Evolutionary conservation across 148 eudicot genomes (phyloP).

Genomic region (Nepenthes gracilis): DNA sequence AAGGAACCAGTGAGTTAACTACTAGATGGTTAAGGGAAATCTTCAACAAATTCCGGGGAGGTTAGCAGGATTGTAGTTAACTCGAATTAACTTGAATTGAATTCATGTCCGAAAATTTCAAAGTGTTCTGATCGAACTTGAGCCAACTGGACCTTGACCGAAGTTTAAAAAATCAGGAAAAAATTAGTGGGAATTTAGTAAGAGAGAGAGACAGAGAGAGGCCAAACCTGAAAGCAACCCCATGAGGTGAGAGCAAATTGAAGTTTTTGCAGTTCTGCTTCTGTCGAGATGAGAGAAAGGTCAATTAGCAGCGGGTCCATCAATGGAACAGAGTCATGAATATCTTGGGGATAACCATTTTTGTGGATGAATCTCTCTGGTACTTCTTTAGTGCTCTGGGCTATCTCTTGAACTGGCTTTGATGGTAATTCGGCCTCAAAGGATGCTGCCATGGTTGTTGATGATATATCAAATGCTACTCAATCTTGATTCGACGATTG

Average conservation of each 20-base stretch:
- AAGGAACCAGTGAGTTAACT: too few species aligned
- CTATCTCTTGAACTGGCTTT: slow-evolving; percentile 24
- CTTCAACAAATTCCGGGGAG: too few species aligned
- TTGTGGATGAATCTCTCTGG: slow-evolving; percentile 18
- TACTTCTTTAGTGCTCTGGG: slow-evolving; percentile 5
- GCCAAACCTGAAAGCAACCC: slow-evolving; percentile 27
- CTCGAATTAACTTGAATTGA: too few species aligned
- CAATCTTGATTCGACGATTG: too few species aligned
- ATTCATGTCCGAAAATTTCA: too few species aligned
- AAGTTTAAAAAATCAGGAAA: too few species aligned
- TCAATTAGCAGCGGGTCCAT: slow-evolving; percentile 24
- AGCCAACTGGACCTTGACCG: not conserved
- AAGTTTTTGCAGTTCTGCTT: slow-evolving; percentile 15
- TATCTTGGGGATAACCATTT: slow-evolving; percentile 11
- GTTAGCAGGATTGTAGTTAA: too few species aligned
- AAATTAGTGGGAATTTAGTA: too few species aligned
- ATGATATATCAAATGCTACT: too few species aligned
- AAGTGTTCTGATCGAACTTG: too few species aligned
- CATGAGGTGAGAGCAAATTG: slow-evolving; percentile 16
- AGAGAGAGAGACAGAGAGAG: not conserved
- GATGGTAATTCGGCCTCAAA: slow-evolving; percentile 7
- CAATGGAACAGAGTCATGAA: slow-evolving; percentile 13
- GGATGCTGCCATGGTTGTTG: not conserved
- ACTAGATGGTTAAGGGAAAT: too few species aligned
- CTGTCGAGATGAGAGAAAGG: slow-evolving; percentile 19